Base-by-base conservation (phyloP, 768 basidiomycete genomes). In the Boletus subparvulus region DNA sequence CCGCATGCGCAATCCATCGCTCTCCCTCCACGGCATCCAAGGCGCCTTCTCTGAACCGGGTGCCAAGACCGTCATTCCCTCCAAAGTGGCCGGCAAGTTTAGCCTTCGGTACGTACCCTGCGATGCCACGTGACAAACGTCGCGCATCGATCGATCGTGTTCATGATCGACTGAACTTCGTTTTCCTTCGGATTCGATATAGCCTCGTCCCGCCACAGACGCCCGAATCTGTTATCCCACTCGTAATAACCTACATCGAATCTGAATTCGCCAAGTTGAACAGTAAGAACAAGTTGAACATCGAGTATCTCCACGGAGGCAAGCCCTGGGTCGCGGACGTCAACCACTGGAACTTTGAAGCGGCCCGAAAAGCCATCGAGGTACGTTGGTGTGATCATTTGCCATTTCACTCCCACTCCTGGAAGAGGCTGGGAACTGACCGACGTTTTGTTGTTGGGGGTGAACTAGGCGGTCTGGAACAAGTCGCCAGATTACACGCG, bases 21-120 rank as follows among this genome's bases (percentile, higher is more conserved):
- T 98, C 59, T 94, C 92, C 3, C 75, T 98, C 26, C 95, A 98
- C 69, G 96, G 96, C 12, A 95, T 98, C 65, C 92, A 97, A 73
- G 94, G 95, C 47, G 96, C 94, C 2, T 97, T 95, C 78, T 91
- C 83, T 52, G 85, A 83, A 0, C 80, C 83, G 0, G 92, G 3
- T 83, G 81, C 17, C 19, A 94, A 93, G 83, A 98, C 95, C 0
- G 95, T 98, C 66, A 98, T 98, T 55, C 95, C 95, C 0, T 92
- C 93, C 33, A 86, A 86, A 56, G 92, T 90, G 11, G 71, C 82
- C 36, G 94, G 94, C 43, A 97, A 97, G 74, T 98, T 97, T 79
- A 94, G 92, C 65, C 90, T 98, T 72, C 90, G 95, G 78, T 88
- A 71, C 30, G 81, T 72, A 16, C 21, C 33, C 19, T 32, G n/a